These are phyloP conservation scores for Ascochyta viciae-villosae DNA, from an alignment of 2,329 filamentous ascomycete genomes.

Conservation along the genomic window DNA sequence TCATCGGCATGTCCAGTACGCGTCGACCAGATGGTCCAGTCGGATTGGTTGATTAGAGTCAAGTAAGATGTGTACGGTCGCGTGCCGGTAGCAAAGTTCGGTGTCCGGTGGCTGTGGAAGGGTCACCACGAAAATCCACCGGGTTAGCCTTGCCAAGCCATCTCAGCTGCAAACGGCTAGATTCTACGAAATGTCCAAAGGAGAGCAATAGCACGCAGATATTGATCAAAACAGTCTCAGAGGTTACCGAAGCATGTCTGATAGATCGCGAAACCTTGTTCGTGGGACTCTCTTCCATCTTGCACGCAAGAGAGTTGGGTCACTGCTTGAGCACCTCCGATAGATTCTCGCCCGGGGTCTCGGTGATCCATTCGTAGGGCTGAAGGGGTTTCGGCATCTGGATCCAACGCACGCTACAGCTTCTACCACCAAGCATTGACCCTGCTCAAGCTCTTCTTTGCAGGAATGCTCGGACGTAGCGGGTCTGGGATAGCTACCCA, in stretches of 20 bases:
- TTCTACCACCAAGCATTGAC: conserved; percentile 6
- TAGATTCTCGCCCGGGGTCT: conserved; percentile 26
- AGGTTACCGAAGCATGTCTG: background rate
- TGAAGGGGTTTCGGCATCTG: conserved; percentile 9
- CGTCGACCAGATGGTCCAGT: background rate
- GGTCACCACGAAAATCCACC: conserved; percentile 13
- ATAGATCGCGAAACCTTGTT: background rate
- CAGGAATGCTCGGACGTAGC: too few species aligned
- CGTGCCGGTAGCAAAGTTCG: conserved; percentile 10
- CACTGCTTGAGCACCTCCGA: conserved; percentile 13
- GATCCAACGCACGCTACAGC: background rate
- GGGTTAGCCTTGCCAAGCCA: conserved; percentile 8
- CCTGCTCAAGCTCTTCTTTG: background rate
- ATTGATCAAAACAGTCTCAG: background rate
- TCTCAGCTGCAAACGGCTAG: conserved; percentile 1
- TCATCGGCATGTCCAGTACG: conserved; percentile 12
- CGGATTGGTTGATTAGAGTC: conserved; percentile 3
- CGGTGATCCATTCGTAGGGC: conserved; percentile 23
- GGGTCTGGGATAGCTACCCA: too few species aligned
- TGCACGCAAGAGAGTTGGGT: background rate
- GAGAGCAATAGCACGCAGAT: background rate
- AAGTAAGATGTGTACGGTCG: conserved; percentile 8
- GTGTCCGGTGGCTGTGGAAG: conserved; percentile 14
- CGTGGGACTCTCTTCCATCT: background rate
- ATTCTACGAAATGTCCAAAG: background rate